A percentile compares a stretch with the other conserved stretches of the same genome.
phyloP scores from a whole-genome alignment of 805 yeast species.

The Lipomyces japonicus region DNA sequence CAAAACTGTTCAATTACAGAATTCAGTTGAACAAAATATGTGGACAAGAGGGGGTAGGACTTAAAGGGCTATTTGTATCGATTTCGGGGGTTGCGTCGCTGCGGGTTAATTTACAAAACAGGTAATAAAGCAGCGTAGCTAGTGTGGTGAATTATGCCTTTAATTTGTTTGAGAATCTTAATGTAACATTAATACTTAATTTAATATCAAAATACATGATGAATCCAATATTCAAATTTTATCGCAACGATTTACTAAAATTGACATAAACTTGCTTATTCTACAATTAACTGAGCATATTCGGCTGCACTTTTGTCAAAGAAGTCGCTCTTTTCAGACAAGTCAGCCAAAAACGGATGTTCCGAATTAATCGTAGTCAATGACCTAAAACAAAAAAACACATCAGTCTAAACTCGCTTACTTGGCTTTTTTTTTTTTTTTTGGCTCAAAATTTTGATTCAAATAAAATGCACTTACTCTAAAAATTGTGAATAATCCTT shows the following conservation, averaged over 20 bases:
- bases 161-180: no score
- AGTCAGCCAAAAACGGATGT: constrained; percentile 57
- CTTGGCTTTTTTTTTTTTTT: neutral
- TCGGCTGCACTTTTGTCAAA: constrained; percentile 70
- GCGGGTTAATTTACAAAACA: no score
- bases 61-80: no score
- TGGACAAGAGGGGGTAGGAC: no score
- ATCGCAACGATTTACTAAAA: neutral
- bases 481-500: constrained; percentile 32
- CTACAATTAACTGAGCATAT: constrained; percentile 38
- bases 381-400: constrained; percentile 47
- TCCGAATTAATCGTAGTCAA: constrained; percentile 49
- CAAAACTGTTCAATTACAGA: no score
- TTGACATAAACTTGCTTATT: constrained; percentile 4
- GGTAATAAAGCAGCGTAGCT: no score
- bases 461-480: constrained; percentile 11
- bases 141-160: no score
- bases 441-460: neutral
- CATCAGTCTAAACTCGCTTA: constrained; percentile 26
- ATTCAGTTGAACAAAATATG: no score
- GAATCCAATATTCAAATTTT: neutral
- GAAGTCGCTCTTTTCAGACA: constrained; percentile 54
- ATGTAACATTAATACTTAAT: neutral
- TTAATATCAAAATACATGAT: neutral
- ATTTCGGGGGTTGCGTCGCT: no score